phyloP scores from a whole-genome alignment of 2,329 filamentous ascomycete species.

The Thelonectria blattea region DNA sequence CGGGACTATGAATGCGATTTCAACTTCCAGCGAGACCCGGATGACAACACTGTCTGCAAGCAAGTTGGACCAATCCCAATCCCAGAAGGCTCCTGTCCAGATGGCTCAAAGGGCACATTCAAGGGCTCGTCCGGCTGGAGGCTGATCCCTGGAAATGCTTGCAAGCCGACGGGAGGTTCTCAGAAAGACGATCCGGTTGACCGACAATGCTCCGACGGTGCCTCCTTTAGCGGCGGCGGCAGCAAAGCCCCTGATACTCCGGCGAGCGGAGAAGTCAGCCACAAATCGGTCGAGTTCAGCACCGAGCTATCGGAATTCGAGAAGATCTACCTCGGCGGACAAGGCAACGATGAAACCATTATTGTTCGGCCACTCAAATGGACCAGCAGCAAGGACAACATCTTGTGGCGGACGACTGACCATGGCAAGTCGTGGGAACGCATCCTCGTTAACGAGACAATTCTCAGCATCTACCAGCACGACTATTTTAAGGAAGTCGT shows the following conservation, averaged over 20 bases:
- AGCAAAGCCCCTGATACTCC: constrained; percentile 53
- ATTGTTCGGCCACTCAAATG: constrained; percentile 57
- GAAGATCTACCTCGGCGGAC: constrained; percentile 79
- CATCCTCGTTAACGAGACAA: constrained; percentile 71
- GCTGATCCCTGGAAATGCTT: constrained; percentile 84
- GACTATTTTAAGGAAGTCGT: constrained; percentile 82
- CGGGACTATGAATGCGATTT: constrained; percentile 96
- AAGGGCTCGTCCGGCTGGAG: constrained; percentile 89
- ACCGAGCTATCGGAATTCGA: constrained; percentile 58
- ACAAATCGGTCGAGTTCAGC: constrained; percentile 67
- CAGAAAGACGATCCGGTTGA: constrained; percentile 78
- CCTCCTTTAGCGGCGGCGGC: constrained; percentile 38
- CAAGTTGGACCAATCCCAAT: constrained; percentile 65
- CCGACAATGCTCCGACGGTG: constrained; percentile 73
- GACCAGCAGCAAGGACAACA: constrained; percentile 51
- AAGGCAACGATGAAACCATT: constrained; percentile 73
- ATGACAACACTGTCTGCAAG: constrained; percentile 73
- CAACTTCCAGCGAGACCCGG: constrained; percentile 75
- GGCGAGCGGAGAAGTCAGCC: constrained; percentile 69
- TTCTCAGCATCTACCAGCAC: constrained; percentile 78
- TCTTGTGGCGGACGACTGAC: constrained; percentile 77
- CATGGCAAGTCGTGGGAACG: constrained; percentile 87
- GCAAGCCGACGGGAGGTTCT: constrained; percentile 63
- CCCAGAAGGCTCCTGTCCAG: constrained; percentile 76
- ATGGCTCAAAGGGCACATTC: constrained; percentile 71